Evolutionary conservation across 2,329 filamentous ascomycete species (phyloP), one percentile per base, ranked within the genome.

Genomic region (Lasiodiplodia hormozganensis): DNA sequence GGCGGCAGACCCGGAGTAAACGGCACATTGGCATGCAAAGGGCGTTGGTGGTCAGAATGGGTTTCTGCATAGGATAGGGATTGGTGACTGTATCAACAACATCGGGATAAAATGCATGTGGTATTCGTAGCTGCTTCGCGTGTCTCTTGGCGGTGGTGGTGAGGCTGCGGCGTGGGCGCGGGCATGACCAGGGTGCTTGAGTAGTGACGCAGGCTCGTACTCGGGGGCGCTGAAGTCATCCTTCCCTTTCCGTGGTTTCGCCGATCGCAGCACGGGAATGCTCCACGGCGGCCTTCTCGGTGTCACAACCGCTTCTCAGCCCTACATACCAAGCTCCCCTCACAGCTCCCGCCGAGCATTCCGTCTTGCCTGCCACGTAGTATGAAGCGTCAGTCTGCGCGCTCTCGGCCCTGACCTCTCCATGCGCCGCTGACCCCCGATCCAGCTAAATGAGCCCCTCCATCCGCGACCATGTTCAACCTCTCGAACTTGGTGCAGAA

Each of bases 401-500:
- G 38, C 49, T 47, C 47, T 14, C 38, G 16, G 62, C 62, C 18
- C 28, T 52, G 43, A 54, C 43, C 65, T 36, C 49, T 18, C 10
- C 43, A 31, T 56, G 53, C 54, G 43, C 31, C 43, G 65, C 66
- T 62, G 36, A 64, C 58, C 51, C 60, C 67, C 60, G 60, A 38
- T 10, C 43, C 67, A 68, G 67, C 67, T 68, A 64, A 65, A 68
- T 68, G 67, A 68, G 56, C 66, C 66, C 66, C 66, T 62, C 56
- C 58, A 56, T 68, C 43, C 58, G 52, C 67, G 38, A 68, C 74
- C 72, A 80, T 80, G 78, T 80, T 80, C 74, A 80, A 87, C 79
- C 84, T 91, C 80, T 86, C 92, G 75, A 95, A 88, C 81, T 90
- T 98, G 80, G 94, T 97, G 76, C 94, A 97, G 82, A 97, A 95